Base-by-base conservation (phyloP, 2,329 filamentous ascomycete species). In the Penicillium hordei region DNA sequence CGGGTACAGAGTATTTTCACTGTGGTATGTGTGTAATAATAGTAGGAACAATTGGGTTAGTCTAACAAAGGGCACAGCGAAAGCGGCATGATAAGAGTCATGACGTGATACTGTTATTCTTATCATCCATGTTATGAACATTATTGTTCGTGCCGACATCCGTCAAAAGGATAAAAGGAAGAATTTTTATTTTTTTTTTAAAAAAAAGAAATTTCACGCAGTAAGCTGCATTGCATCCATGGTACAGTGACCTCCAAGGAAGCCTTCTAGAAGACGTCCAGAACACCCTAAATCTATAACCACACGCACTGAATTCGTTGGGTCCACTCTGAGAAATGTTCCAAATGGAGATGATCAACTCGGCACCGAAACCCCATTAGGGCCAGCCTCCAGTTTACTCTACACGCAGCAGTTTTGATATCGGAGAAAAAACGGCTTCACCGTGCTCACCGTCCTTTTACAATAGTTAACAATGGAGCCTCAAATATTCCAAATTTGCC, bases 221-320 rank as follows among this genome's bases (percentile, higher is more conserved):
- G 48, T 50, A 45, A 56, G 36, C 39, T 62, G 65, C 65, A 62
- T 62, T 61, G 42, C 57, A 58, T 38, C 62, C 63, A 62, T 61
- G 61, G 66, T 58, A 63, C 54, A 29, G 36, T 52, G 17, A 27
- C 45, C 5, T 27, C 36, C 25, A 58, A 58, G 49, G 57, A 65
- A 66, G 57, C 46, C 64, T 73, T 73, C 71, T 72, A 72, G 71
- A 73, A 73, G 62, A 69, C 65, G 53, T 69, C 69, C 60, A 69
- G 70, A 73, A 73, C 61, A 63, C 59, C 52, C 54, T 54, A 59
- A 55, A 54, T 58, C 38, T n/a, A 34, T 62, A 56, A 27, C 48
- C 29, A 50, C 61, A 65, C 63, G 58, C 63, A 64, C 58, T 27
- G 34, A 57, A 19, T 1, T 13, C 4, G 12, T 21, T 39, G 40